Evolutionary conservation across 2,329 filamentous ascomycete species (phyloP).

Genomic region (Colletotrichum sp.): DNA sequence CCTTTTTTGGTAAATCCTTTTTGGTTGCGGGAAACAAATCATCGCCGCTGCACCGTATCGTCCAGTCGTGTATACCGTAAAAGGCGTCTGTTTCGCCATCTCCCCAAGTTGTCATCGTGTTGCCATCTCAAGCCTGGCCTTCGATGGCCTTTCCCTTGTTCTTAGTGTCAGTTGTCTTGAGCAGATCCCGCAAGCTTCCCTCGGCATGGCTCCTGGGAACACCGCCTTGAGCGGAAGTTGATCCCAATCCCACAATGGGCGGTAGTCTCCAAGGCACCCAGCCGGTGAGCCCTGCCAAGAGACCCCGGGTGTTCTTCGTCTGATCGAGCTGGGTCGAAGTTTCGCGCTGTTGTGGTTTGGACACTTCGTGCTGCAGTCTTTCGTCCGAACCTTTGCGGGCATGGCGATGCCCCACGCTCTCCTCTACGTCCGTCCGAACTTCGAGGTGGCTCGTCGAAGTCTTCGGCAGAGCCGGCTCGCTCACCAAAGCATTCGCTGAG

Average conservation of each 20-base stretch:
- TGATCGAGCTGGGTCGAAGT: constrained; percentile 26
- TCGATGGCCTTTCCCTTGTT: constrained; percentile 39
- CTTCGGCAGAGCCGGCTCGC: constrained; percentile 62
- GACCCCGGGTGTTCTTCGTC: constrained; percentile 23
- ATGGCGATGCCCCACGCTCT: constrained; percentile 23
- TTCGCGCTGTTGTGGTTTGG: constrained; percentile 31
- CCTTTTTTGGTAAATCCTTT: not conserved
- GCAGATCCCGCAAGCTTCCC: constrained; percentile 58
- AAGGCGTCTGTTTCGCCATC: not conserved
- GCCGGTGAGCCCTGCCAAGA: constrained; percentile 44
- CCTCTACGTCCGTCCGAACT: constrained; percentile 42
- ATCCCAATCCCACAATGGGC: constrained; percentile 25
- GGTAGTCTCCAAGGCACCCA: constrained; percentile 52
- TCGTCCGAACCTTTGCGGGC: constrained; percentile 18
- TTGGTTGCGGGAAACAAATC: not conserved
- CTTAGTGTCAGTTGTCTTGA: constrained; percentile 40
- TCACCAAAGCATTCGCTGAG: constrained; percentile 50
- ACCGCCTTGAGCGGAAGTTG: constrained; percentile 23
- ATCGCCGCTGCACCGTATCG: not conserved
- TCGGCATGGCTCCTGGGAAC: constrained; percentile 54
- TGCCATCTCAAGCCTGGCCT: constrained; percentile 4
- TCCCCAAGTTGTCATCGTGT: not conserved
- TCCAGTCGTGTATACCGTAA: not conserved
- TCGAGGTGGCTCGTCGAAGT: constrained; percentile 58
- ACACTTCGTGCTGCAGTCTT: constrained; percentile 22